Evolutionary conservation across 1,284 basidiomycete species (phyloP).

Genomic region (Cryptococcus sp.): DNA sequence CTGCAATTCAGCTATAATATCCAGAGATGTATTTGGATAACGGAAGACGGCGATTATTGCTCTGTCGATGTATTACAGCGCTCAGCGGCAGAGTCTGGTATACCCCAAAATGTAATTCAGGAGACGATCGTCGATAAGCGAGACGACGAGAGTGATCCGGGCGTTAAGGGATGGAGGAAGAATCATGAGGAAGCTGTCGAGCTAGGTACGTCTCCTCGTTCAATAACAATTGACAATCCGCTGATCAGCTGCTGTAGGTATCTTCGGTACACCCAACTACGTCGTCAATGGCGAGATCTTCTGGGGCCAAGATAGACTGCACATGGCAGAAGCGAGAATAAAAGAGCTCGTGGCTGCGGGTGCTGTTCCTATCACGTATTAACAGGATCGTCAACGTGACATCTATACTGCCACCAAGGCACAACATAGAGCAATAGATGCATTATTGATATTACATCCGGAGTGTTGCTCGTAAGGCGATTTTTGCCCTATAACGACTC

Average conservation of each 20-base stretch:
- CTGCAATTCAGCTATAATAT: constrained; percentile 24
- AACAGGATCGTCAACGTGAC: not conserved
- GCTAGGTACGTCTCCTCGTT: constrained; percentile 16
- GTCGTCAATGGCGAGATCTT: constrained; percentile 37
- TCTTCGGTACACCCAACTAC: constrained; percentile 38
- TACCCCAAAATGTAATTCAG: constrained; percentile 15
- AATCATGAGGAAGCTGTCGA: constrained; percentile 30
- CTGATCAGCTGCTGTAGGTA: constrained; percentile 12
- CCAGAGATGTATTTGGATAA: constrained; percentile 32
- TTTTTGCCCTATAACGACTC: constrained; percentile 5
- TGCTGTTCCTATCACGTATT: constrained; percentile 18
- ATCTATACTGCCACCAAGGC: too few species aligned
- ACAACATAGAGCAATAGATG: too few species aligned
- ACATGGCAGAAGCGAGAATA: constrained; percentile 22
- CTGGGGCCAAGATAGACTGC: constrained; percentile 35
- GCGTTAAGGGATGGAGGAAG: constrained; percentile 21
- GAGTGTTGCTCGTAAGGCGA: not conserved
- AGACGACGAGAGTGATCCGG: constrained; percentile 19
- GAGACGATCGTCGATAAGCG: constrained; percentile 17
- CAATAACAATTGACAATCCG: not conserved
- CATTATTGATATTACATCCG: not conserved
- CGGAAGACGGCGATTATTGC: constrained; percentile 30
- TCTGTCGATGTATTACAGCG: constrained; percentile 18
- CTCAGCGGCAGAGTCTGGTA: constrained; percentile 17
- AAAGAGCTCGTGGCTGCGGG: constrained; percentile 24